Percentiles rank a stretch among this genome's conserved stretches.
Conservation (phyloP, 495 filamentous ascomycete species). For the Aspergillus diversus region DNA sequence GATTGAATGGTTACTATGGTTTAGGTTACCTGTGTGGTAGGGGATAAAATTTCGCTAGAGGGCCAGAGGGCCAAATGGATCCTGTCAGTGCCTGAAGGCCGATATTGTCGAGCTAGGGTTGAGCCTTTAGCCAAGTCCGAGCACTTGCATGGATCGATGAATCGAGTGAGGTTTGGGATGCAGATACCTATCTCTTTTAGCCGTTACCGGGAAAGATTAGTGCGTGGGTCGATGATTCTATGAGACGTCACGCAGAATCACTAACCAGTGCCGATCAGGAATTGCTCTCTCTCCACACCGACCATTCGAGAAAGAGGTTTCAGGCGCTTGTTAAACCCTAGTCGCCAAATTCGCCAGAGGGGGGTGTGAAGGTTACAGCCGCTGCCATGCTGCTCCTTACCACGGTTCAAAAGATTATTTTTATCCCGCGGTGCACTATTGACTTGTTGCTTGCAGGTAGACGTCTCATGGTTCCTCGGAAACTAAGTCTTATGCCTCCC, state of each 20-base stretch:
- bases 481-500: background rate
- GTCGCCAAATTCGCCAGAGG: background rate
- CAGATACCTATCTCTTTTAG: slow-evolving; percentile 5
- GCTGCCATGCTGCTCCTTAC: slow-evolving; percentile 3
- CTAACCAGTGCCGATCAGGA: slow-evolving; percentile 17
- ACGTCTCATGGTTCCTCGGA: background rate
- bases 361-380: slow-evolving; percentile 8
- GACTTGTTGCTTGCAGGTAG: slow-evolving; percentile 13
- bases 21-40: no score
- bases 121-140: slow-evolving; percentile 6
- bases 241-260: slow-evolving; percentile 19
- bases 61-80: background rate
- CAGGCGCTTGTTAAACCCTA: background rate
- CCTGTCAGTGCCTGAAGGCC: background rate
- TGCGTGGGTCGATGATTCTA: slow-evolving; percentile 13
- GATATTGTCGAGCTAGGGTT: slow-evolving; percentile 1
- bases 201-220: slow-evolving; percentile 3
- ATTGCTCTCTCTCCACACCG: slow-evolving; percentile 21
- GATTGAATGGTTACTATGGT: no score
- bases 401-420: slow-evolving; percentile 12
- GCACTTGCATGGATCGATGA: slow-evolving; percentile 22
- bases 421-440: slow-evolving; percentile 24
- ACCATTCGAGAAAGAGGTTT: slow-evolving; percentile 24
- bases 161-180: slow-evolving; percentile 11
- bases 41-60: background rate